Base-by-base conservation (phyloP, 2,329 filamentous ascomycete genomes). In the Malbranchea zuffiana region DNA sequence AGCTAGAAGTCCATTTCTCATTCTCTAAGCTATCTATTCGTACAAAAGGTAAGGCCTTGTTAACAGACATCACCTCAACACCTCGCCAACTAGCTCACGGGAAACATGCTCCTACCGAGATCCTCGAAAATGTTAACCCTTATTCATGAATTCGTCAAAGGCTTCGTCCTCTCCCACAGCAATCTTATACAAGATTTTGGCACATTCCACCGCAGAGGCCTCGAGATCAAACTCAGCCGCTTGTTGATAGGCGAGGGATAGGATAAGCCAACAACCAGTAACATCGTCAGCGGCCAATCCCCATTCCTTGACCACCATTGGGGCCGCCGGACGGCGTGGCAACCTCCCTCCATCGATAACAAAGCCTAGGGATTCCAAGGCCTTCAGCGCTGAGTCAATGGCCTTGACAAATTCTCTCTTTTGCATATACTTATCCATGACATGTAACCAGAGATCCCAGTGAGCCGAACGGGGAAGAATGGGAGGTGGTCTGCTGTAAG, bases 161-260 rank as follows among this genome's bases (percentile, higher is more conserved):
- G 48, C 55, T 19, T 47, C 49, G 30, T 57, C 52, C 41, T 62
- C 58, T 0, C 59, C 56, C 20, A 60, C 43, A 27, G 50, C 46
- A 1, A 62, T 51, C 30, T 33, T 47, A 41, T 59, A 61, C n/a
- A 47, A 43, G 2, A 47, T 34, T 15, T 35, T 55, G 2, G 57
- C 57, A 47, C 57, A 61, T 5, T 42, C 23, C 11, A 50, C 42
- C 7, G 56, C 55, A 25, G 45, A 37, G 12, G n/a, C 20, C 10
- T 41, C 46, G 1, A 52, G 41, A 0, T 38, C 35, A 2, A 45
- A 44, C 12, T 37, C 48, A 16, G 53, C 11, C 4, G n/a, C n/a
- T n/a, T 15, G 19, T 11, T 32, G 7, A 47, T 60, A 60, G 3
- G 48, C 49, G 17, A 2, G 21, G 1, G 35, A 44, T 11, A 56